Conservation (phyloP, 2,329 filamentous ascomycete genomes). For the Ophiostoma novo-ulmi region DNA sequence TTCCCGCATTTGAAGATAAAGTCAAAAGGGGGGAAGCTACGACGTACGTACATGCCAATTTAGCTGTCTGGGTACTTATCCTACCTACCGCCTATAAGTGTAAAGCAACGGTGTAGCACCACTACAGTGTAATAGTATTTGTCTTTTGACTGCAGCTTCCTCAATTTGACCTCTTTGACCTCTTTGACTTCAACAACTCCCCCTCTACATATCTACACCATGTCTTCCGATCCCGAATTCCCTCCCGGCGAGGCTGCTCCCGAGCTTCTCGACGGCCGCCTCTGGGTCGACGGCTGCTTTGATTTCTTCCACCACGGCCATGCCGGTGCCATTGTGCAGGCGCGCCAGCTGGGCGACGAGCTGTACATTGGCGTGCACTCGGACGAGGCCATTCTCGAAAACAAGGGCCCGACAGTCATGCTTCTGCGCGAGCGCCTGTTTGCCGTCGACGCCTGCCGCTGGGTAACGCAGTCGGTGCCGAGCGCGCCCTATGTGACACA, state of each 20-base stretch:
- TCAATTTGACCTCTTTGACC: no score
- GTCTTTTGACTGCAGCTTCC: not conserved
- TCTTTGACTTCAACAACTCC: not conserved
- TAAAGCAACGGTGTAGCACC: conserved; percentile 6
- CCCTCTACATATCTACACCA: not conserved
- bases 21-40: conserved; percentile 10
- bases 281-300: conserved; percentile 99
- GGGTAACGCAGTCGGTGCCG: conserved; percentile 79
- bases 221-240: conserved; percentile 25
- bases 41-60: conserved; percentile 6
- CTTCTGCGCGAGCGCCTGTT: conserved; percentile 80
- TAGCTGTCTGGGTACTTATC: not conserved
- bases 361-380: conserved; percentile 91
- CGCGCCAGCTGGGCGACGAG: conserved; percentile 81
- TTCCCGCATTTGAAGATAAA: conserved; percentile 10
- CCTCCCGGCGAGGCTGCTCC: conserved; percentile 48
- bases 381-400: conserved; percentile 89
- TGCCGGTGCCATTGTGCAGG: conserved; percentile 94
- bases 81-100: not conserved
- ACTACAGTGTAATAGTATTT: not conserved
- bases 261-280: conserved; percentile 61
- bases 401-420: conserved; percentile 99
- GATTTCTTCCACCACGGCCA: conserved; percentile 99
- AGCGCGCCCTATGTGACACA: conserved; percentile 92
- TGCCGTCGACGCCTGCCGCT: conserved; percentile 90